phyloP scores from a whole-genome alignment of 305 asterid genomes.

The Plantago coronopus region DNA sequence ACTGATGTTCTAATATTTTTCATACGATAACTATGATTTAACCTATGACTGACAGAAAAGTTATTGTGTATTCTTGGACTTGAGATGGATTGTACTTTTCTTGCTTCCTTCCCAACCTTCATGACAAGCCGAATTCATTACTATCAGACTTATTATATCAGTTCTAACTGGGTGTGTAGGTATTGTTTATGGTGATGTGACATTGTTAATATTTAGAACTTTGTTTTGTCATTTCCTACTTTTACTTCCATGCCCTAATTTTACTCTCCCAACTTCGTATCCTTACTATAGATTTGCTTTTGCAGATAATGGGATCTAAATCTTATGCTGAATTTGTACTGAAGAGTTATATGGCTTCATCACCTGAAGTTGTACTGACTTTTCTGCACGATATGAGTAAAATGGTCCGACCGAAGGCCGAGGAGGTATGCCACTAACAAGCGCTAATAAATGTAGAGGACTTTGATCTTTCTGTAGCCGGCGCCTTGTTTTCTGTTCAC shows the following conservation, averaged over 20 bases:
- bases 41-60: too few relatives aligned
- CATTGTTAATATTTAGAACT: background rate
- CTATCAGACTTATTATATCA: conserved; percentile 3
- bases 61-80: too few relatives aligned
- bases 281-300: conserved; percentile 14
- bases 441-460: conserved; percentile 17
- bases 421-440: conserved; percentile 52
- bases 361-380: conserved; percentile 75
- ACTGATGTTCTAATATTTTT: background rate
- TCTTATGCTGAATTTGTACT: conserved; percentile 78
- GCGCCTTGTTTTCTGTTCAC: conserved; percentile 12
- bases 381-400: conserved; percentile 83
- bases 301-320: conserved; percentile 77
- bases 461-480: conserved; percentile 10
- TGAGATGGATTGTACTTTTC: too few relatives aligned
- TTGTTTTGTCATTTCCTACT: background rate
- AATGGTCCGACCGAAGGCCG: conserved; percentile 81
- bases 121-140: background rate
- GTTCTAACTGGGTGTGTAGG: conserved; percentile 18
- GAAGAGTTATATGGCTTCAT: conserved; percentile 81
- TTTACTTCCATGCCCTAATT: conserved; percentile 18
- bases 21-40: too few relatives aligned
- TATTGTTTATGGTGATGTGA: conserved; percentile 2
- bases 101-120: too few relatives aligned
- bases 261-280: conserved; percentile 1